phyloP scores from a whole-genome alignment of 2,329 filamentous ascomycete genomes.

The Aspergillus neotritici region DNA sequence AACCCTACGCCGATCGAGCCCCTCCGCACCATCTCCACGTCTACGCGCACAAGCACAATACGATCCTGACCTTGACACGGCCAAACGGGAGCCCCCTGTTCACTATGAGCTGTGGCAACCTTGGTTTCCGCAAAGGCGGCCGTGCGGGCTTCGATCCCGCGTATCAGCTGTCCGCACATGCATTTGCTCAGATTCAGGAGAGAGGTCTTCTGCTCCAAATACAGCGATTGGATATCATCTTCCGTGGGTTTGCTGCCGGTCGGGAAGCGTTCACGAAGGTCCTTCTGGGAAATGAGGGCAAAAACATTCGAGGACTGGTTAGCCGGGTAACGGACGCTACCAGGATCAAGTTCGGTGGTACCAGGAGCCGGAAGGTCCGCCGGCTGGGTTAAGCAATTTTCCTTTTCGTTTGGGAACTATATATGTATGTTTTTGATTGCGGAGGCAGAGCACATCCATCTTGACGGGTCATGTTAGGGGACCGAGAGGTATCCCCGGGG shows the following conservation, averaged over 20 bases:
- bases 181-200: constrained; percentile 79
- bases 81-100: constrained; percentile 75
- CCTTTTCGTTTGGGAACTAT: constrained; percentile 8
- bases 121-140: constrained; percentile 81
- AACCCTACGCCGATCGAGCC: constrained; percentile 32
- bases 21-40: constrained; percentile 79
- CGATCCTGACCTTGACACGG: constrained; percentile 81
- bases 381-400: constrained; percentile 57
- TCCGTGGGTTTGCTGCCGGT: constrained; percentile 80
- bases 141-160: constrained; percentile 83
- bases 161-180: constrained; percentile 80
- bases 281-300: constrained; percentile 78
- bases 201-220: constrained; percentile 72
- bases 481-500: no score
- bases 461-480: no score
- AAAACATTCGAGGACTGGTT: constrained; percentile 67
- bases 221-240: constrained; percentile 67
- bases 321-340: constrained; percentile 77
- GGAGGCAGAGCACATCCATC: neutral
- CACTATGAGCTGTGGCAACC: constrained; percentile 73
- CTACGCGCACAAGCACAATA: constrained; percentile 87
- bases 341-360: constrained; percentile 91
- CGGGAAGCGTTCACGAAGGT: constrained; percentile 88
- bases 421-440: constrained; percentile 2
- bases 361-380: constrained; percentile 75